Evolutionary conservation across 768 basidiomycete genomes (phyloP), one percentile per base, ranked within the genome.

Genomic region (Podaxis sp.): DNA sequence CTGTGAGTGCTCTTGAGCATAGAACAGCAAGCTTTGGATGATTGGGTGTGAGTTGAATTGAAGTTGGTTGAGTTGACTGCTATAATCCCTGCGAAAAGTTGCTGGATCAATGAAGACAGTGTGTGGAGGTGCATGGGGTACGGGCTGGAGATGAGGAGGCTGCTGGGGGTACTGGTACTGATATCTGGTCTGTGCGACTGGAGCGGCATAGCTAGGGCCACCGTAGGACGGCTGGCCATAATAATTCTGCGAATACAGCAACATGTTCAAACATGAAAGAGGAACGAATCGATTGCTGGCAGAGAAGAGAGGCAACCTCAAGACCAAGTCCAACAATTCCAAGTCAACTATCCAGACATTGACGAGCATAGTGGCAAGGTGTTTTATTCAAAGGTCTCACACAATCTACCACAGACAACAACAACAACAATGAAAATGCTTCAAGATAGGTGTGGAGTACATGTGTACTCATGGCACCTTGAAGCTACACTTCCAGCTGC

Each of bases 31-130:
- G 64, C 84, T 85, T 78, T 97, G 94, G 66, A 99, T 99, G 65
- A 97, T 87, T 10, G 94, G 90, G 70, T 95, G 88, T 67, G 95
- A 96, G 77, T 99, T 99, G 82, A 95, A 88, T 56, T 88, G 93
- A 66, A 99, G 88, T 66, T 89, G 86, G 69, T 85, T 78, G 59
- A 97, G 87, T 65, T 91, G 87, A 49, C 78, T 73, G 60, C 84
- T 71, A 76, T 89, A 94, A 77, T 93, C 92, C 77, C 87, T 85
- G 67, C 93, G 74, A 80, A 75, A 73, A 24, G 65, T 66, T 64
- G 68, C 63, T 64, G 71, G 67, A 64, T 75, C 73, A 70, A 68
- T 57, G 58, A 68, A 66, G 65, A 77, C 70, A 41, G 77, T 68
- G 58, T 74, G 71, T 4, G 75, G 74, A 54, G 79, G 71, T 48